These are phyloP conservation scores for Epichloe bromicola DNA, from an alignment of 2,329 filamentous ascomycete genomes.

Conservation along the genomic window DNA sequence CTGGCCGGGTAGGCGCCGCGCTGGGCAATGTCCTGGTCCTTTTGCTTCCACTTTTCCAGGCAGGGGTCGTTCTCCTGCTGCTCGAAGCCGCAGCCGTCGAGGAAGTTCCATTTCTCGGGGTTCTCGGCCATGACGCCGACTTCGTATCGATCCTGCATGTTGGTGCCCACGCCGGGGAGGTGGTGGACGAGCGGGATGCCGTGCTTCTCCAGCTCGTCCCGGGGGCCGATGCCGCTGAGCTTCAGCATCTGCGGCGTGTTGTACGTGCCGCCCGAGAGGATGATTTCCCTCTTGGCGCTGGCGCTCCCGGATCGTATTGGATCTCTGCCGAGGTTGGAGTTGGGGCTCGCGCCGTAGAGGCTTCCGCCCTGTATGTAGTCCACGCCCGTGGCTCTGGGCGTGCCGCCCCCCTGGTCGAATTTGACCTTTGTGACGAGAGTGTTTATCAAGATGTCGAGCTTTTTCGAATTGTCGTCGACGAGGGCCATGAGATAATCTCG, in stretches of 20 bases:
- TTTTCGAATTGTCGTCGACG: no score
- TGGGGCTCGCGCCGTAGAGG: slow-evolving; percentile 11
- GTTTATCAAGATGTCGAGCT: no score
- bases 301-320: slow-evolving; percentile 7
- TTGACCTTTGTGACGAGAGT: no score
- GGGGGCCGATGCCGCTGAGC: slow-evolving; percentile 30
- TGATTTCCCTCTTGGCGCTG: slow-evolving; percentile 29
- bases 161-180: slow-evolving; percentile 49
- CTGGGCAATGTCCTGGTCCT: not conserved
- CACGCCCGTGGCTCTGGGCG: no score
- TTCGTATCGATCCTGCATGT: slow-evolving; percentile 24
- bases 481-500: no score
- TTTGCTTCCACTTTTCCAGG: slow-evolving; percentile 18
- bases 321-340: slow-evolving; percentile 11
- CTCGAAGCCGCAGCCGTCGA: slow-evolving; percentile 15
- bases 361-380: no score
- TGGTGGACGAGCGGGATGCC: slow-evolving; percentile 39
- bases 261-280: slow-evolving; percentile 33
- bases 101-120: slow-evolving; percentile 1
- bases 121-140: slow-evolving; percentile 10
- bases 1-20: not conserved
- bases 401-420: no score
- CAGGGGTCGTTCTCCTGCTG: slow-evolving; percentile 19
- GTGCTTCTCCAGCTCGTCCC: slow-evolving; percentile 23
- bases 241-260: slow-evolving; percentile 34